phyloP scores from a whole-genome alignment of 2,329 filamentous ascomycete species.

The Penicillium sp. region DNA sequence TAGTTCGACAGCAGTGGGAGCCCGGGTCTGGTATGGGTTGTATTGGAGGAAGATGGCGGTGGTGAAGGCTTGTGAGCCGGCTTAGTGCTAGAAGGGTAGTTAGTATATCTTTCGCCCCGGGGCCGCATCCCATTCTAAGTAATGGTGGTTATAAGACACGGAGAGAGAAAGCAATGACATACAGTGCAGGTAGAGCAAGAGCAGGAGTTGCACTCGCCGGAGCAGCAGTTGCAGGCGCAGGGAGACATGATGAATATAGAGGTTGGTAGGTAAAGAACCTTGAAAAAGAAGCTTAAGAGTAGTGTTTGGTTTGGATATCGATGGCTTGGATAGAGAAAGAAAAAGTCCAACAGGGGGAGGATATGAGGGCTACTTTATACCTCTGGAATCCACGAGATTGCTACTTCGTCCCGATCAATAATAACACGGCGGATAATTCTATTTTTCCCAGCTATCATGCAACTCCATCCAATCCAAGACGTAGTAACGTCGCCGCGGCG shows the following conservation, averaged over 20 bases:
- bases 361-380: constrained; percentile 21
- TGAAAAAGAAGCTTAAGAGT: constrained; percentile 9
- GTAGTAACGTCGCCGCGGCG: background rate
- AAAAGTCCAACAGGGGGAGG: constrained; percentile 3
- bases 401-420: background rate
- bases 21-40: constrained; percentile 24
- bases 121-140: background rate
- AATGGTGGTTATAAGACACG: background rate
- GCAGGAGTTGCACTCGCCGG: constrained; percentile 42
- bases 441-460: background rate
- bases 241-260: constrained; percentile 40
- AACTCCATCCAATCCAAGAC: constrained; percentile 13
- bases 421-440: background rate
- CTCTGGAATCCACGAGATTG: background rate
- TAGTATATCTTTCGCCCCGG: constrained; percentile 10
- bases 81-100: constrained; percentile 27
- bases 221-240: constrained; percentile 44
- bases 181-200: constrained; percentile 41
- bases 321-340: constrained; percentile 6
- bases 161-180: constrained; percentile 15
- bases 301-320: background rate
- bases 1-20: constrained; percentile 26
- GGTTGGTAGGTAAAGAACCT: constrained; percentile 15
- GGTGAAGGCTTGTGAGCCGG: constrained; percentile 14
- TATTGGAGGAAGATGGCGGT: constrained; percentile 24